phyloP scores from a whole-genome alignment of 179 eudicot species.

The Gypsophila paniculata region DNA sequence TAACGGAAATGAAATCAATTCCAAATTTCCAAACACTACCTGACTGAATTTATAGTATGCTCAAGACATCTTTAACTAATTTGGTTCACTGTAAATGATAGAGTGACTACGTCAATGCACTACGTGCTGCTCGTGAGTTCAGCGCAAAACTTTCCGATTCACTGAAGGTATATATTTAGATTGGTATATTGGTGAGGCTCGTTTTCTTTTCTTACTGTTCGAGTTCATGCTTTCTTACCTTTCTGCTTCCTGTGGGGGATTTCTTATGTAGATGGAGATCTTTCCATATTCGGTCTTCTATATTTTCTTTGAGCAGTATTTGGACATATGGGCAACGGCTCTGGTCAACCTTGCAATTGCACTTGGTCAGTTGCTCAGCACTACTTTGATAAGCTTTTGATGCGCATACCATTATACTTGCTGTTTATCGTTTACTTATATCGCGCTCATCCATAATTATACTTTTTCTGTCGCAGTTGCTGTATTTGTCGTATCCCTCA shows the following conservation, averaged over 20 bases:
- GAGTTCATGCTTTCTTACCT: not conserved
- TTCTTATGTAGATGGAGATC: constrained; percentile 64
- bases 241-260: constrained; percentile 20
- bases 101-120: constrained; percentile 79
- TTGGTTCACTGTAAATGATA: constrained; percentile 25
- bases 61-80: constrained; percentile 13
- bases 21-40: too few relatives aligned
- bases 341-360: constrained; percentile 86
- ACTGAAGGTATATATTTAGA: constrained; percentile 51
- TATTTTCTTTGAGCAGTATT: constrained; percentile 91
- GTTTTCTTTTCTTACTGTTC: not conserved
- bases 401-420: not conserved
- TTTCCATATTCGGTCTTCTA: constrained; percentile 93
- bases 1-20: too few relatives aligned
- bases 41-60: not conserved
- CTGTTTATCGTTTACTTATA: not conserved
- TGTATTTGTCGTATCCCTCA: constrained; percentile 72
- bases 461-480: constrained; percentile 57
- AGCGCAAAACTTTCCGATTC: constrained; percentile 74
- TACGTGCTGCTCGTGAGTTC: constrained; percentile 85
- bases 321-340: constrained; percentile 87
- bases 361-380: constrained; percentile 53
- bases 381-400: constrained; percentile 8
- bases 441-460: constrained; percentile 10
- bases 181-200: not conserved